Conservation (phyloP, 2,329 filamentous ascomycete species). For the Cladobotryum protrusum region DNA sequence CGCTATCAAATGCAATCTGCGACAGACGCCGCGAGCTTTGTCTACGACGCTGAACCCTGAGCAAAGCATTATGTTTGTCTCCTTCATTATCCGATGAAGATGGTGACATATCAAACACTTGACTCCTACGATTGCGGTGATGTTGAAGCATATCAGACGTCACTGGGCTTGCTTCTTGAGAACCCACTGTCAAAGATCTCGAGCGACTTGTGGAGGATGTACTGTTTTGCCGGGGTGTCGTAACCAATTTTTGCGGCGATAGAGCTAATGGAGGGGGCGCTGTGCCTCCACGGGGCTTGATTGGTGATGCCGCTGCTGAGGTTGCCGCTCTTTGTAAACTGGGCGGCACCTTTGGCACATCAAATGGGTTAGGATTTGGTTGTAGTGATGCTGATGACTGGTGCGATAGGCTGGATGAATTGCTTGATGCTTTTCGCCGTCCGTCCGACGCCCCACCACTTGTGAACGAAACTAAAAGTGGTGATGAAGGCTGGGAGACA, state of each 20-base stretch:
- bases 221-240: slow-evolving; percentile 55
- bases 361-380: slow-evolving; percentile 53
- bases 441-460: slow-evolving; percentile 72
- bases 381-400: slow-evolving; percentile 61
- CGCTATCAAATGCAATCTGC: slow-evolving; percentile 78
- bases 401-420: slow-evolving; percentile 76
- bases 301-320: slow-evolving; percentile 47
- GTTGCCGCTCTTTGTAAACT: slow-evolving; percentile 56
- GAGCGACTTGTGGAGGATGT: slow-evolving; percentile 62
- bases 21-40: slow-evolving; percentile 93
- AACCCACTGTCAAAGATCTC: slow-evolving; percentile 87
- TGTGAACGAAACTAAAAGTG: slow-evolving; percentile 93
- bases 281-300: slow-evolving; percentile 48
- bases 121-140: slow-evolving; percentile 86
- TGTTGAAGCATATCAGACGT: slow-evolving; percentile 62
- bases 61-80: slow-evolving; percentile 78
- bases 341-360: slow-evolving; percentile 58
- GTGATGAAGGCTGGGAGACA: slow-evolving; percentile 61
- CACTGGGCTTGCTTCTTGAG: slow-evolving; percentile 80
- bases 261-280: slow-evolving; percentile 45
- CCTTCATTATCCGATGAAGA: slow-evolving; percentile 98
- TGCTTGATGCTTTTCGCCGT: slow-evolving; percentile 86
- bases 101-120: slow-evolving; percentile 92
- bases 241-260: slow-evolving; percentile 58
- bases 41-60: slow-evolving; percentile 88